These are phyloP conservation scores for Capsella rubella DNA, from an alignment of 441 rosid genomes.

Conservation along the genomic window DNA sequence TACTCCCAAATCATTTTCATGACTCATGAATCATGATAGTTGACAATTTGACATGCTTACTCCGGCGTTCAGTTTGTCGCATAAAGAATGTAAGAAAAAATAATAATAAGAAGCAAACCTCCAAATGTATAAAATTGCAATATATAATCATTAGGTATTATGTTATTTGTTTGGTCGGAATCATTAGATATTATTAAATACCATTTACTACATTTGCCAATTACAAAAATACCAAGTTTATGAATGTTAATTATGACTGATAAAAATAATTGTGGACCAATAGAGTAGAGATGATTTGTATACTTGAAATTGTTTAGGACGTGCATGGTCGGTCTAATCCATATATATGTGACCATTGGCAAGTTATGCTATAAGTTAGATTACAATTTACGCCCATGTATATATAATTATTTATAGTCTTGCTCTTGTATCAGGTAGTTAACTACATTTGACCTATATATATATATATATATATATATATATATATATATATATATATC, in stretches of 20 bases:
- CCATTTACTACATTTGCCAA: background rate
- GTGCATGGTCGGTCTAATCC: background rate
- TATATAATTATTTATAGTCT: background rate
- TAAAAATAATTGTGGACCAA: background rate
- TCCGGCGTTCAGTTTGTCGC: conserved; percentile 18
- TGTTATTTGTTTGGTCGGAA: too few species aligned
- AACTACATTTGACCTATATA: too few species aligned
- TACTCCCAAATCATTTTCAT: conserved; percentile 10
- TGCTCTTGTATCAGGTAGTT: background rate
- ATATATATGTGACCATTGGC: background rate
- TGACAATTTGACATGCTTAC: conserved; percentile 30
- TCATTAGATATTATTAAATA: too few species aligned
- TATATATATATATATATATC: too few species aligned
- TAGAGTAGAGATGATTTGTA: background rate
- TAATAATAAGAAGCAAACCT: background rate
- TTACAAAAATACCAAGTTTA: background rate
- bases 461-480: too few species aligned
- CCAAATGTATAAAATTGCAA: background rate
- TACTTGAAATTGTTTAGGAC: background rate
- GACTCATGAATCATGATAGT: conserved; percentile 30
- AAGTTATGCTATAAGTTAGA: background rate
- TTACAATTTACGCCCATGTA: background rate
- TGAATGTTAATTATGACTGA: background rate
- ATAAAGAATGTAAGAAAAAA: background rate
- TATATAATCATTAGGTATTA: background rate